Conservation (phyloP, 495 filamentous ascomycete genomes). For the Neurospora sp. region DNA sequence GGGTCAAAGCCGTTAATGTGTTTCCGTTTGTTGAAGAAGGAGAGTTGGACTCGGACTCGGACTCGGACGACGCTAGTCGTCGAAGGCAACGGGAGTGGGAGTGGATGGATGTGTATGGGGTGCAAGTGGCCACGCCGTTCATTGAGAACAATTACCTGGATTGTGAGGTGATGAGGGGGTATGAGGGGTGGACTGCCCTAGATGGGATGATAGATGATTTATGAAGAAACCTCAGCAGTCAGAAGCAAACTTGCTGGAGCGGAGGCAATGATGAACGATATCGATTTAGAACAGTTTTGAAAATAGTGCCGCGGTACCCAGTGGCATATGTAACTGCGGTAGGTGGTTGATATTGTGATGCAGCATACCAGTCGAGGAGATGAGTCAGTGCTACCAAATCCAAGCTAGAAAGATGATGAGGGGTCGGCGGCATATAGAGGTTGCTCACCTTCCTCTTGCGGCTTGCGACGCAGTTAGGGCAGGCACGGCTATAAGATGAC, state of each 20-base stretch:
- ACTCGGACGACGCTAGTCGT: not conserved
- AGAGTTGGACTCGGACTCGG: slow-evolving; percentile 1
- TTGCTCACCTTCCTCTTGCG: not conserved
- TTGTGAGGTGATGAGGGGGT: slow-evolving; percentile 22
- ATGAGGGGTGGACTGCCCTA: slow-evolving; percentile 6
- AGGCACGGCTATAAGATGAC: not conserved
- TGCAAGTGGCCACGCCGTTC: slow-evolving; percentile 33
- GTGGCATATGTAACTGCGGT: not conserved
- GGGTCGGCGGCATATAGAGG: not conserved
- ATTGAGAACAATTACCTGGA: slow-evolving; percentile 33
- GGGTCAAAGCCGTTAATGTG: slow-evolving; percentile 17
- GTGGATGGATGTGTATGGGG: slow-evolving; percentile 24
- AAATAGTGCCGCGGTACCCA: not conserved
- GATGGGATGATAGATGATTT: not conserved
- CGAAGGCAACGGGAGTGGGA: slow-evolving; percentile 4
- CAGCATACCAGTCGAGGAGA: not conserved
- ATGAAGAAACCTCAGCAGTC: not conserved
- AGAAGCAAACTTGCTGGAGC: not conserved
- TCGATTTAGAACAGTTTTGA: not conserved
- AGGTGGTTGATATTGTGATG: not conserved
- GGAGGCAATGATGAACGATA: not conserved
- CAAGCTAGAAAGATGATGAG: not conserved
- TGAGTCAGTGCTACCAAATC: not conserved
- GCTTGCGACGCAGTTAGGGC: not conserved
- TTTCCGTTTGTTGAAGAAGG: slow-evolving; percentile 14